phyloP scores from a whole-genome alignment of 805 yeast species.

The Vanderwaltozyma verrucispora region DNA sequence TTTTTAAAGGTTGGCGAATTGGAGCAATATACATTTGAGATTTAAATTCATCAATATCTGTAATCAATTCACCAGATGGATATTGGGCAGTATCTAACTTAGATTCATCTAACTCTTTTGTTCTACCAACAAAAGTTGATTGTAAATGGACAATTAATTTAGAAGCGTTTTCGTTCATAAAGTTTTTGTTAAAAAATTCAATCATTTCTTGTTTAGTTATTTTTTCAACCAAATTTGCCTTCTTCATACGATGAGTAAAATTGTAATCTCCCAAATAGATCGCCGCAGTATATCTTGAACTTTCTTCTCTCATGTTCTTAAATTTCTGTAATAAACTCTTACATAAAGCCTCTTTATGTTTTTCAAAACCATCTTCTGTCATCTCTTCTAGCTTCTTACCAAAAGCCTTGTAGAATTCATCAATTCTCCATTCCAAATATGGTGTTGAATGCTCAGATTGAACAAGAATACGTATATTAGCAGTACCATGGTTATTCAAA shows the following conservation, averaged over 20 bases:
- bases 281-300: constrained; percentile 49
- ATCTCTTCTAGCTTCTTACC: constrained; percentile 38
- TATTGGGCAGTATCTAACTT: constrained; percentile 25
- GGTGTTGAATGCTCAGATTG: constrained; percentile 76
- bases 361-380: constrained; percentile 53
- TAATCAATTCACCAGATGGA: constrained; percentile 41
- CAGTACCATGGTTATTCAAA: constrained; percentile 55
- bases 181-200: constrained; percentile 39
- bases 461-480: constrained; percentile 50
- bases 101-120: constrained; percentile 14
- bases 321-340: constrained; percentile 57
- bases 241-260: constrained; percentile 47
- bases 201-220: constrained; percentile 49
- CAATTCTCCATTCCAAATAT: constrained; percentile 69
- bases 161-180: constrained; percentile 30
- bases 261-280: constrained; percentile 74
- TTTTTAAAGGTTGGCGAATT: constrained; percentile 46
- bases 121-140: constrained; percentile 30
- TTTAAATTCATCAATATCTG: constrained; percentile 46
- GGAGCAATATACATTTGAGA: constrained; percentile 42
- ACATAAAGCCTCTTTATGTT: constrained; percentile 59
- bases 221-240: constrained; percentile 44
- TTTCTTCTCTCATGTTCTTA: constrained; percentile 75
- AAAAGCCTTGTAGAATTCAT: constrained; percentile 46
- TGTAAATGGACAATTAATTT: constrained; percentile 53